Conservation (phyloP, 805 yeast species). For the Candida morakotiae region DNA sequence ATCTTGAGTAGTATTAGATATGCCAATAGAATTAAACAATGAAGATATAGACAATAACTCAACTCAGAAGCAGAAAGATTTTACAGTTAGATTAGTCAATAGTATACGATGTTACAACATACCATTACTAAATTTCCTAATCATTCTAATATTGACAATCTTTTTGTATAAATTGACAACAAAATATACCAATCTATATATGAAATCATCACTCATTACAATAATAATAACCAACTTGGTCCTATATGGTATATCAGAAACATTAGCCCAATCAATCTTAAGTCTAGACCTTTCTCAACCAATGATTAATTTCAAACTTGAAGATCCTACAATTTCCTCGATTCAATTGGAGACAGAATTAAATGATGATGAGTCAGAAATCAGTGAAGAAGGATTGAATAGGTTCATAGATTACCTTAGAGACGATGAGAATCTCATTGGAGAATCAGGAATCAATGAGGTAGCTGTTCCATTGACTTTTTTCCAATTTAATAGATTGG, state of each 20-base stretch:
- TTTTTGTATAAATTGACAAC: constrained; percentile 52
- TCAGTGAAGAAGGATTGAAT: constrained; percentile 19
- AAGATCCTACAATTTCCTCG: background rate
- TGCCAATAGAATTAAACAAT: constrained; percentile 18
- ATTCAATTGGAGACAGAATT: constrained; percentile 2
- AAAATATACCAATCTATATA: constrained; percentile 58
- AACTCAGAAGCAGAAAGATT: constrained; percentile 1
- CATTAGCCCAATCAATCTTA: constrained; percentile 73
- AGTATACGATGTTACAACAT: constrained; percentile 40
- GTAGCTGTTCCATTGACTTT: constrained; percentile 24
- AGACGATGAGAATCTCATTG: constrained; percentile 20
- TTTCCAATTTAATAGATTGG: constrained; percentile 67
- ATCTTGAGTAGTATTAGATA: no score
- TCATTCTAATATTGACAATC: constrained; percentile 45
- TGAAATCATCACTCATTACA: constrained; percentile 64
- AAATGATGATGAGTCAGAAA: constrained; percentile 10
- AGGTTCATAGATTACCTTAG: constrained; percentile 31
- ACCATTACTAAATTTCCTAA: constrained; percentile 54
- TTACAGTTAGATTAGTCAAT: constrained; percentile 23
- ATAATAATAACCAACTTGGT: constrained; percentile 77
- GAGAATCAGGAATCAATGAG: background rate
- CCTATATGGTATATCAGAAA: constrained; percentile 86
- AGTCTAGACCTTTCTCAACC: constrained; percentile 22
- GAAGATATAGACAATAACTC: background rate
- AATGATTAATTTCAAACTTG: constrained; percentile 15